Percentiles rank a stretch among this genome's conserved stretches.
Conservation (phyloP, 306 rosid genomes). For the Datisca glomerata region DNA sequence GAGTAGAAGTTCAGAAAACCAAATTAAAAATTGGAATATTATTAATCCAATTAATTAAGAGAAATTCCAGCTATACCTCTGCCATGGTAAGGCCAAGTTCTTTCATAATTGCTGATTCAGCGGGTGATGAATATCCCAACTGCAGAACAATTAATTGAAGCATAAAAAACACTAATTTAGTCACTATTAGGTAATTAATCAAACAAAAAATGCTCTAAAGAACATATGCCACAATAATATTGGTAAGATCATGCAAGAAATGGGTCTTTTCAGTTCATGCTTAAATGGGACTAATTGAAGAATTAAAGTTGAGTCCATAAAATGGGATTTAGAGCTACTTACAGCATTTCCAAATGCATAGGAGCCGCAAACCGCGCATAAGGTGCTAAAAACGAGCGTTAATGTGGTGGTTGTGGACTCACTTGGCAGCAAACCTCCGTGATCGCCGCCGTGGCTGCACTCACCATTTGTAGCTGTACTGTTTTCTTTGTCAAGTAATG, state of each 20-base stretch:
- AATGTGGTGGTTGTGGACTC: too few species aligned
- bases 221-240: not conserved
- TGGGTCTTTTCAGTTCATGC: not conserved
- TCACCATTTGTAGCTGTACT: too few species aligned
- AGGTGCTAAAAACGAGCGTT: conserved; percentile 57
- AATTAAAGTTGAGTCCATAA: not conserved
- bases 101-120: conserved; percentile 40
- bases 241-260: not conserved
- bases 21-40: not conserved
- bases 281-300: conserved; percentile 7
- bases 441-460: too few species aligned
- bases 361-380: conserved; percentile 74
- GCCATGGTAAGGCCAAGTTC: conserved; percentile 33
- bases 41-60: not conserved
- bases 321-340: conserved; percentile 11
- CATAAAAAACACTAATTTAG: conserved; percentile 19
- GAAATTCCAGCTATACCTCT: conserved; percentile 19
- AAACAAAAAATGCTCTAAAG: too few species aligned
- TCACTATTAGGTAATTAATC: too few species aligned
- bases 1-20: conserved; percentile 1
- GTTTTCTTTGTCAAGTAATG: too few species aligned
- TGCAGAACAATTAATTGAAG: conserved; percentile 22
- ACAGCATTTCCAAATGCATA: conserved; percentile 81
- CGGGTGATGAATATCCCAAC: conserved; percentile 50
- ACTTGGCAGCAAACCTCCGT: too few species aligned